Percentiles rank a stretch among this genome's conserved stretches.
phyloP scores from a whole-genome alignment of 495 filamentous ascomycete genomes.

The Podospora comata region DNA sequence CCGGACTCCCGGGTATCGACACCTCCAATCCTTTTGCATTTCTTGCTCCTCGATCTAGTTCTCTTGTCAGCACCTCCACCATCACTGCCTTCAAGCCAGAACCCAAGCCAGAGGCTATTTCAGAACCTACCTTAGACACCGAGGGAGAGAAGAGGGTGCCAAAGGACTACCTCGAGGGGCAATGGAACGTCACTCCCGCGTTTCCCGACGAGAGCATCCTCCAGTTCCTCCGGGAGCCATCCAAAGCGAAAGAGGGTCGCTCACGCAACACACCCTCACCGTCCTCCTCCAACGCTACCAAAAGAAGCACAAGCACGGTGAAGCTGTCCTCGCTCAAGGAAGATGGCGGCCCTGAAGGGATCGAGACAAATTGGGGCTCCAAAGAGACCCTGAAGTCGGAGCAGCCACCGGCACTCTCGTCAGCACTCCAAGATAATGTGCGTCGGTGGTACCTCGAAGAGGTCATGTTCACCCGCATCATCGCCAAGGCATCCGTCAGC shows the following conservation, averaged over 20 bases:
- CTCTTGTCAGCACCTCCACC: not conserved
- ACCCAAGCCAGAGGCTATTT: not conserved
- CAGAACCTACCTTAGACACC: not conserved
- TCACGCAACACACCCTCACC: not conserved
- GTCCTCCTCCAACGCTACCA: not conserved
- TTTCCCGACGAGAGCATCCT: slow-evolving; percentile 1
- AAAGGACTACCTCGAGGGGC: not conserved
- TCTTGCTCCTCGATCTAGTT: not conserved
- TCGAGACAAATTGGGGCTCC: not conserved
- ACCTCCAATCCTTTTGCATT: slow-evolving; percentile 4
- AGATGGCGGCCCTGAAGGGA: not conserved
- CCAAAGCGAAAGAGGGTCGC: not conserved
- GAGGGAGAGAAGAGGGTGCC: not conserved
- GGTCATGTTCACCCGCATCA: not conserved
- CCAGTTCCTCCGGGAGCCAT: not conserved
- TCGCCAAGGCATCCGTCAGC: not conserved
- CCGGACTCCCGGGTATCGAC: slow-evolving; percentile 2
- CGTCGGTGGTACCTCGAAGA: slow-evolving; percentile 1
- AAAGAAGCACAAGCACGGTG: not conserved
- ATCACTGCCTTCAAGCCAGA: not conserved
- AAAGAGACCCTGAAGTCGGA: not conserved
- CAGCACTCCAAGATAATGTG: not conserved
- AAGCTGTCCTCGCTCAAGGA: not conserved
- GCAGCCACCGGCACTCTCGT: not conserved
- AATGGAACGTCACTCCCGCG: not conserved